Evolutionary conservation across 75 land plant species (phyloP), one percentile per base, ranked within the genome.

Genomic region (Larix kaempferi): DNA sequence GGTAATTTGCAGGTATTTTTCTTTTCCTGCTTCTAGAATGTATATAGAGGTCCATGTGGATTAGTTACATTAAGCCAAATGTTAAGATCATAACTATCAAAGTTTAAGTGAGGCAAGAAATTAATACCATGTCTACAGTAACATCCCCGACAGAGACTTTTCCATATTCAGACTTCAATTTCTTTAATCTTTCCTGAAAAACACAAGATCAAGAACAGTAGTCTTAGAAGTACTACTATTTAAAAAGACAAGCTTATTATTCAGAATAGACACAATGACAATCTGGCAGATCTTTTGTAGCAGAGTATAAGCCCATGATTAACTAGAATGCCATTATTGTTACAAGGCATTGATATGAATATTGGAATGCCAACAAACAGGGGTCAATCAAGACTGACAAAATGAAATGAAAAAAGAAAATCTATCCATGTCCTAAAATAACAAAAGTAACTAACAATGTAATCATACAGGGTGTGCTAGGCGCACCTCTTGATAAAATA

Each of bases 101-200:
- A 61, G 1, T 26, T 25, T 58, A 41, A 3, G 3, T 5, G 39
- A 73, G 35, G 39, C 14, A 19, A 21, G 59, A 52, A 23, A 17
- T 14, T 62, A 17, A 23, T 90, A 94, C 99, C 99, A 96, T 96
- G 80, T 94, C 99, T 63, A 91, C 87, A 63, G 98, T 96, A 26
- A 89, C 89, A 71, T 92, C 89, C 13, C 99, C 99, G 26, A 97
- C 85, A n/a, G 92, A 91, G 57, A 86, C 88, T 19, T 84, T 86
- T 56, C 99, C 99, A 88, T 85, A 82, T 65, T 92, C 94, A 26
- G 88, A 23, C 80, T 92, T 96, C 37, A 94, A 41, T 77, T 89
- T 91, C 84, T 96, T 96, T 59, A 96, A 80, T 65, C 93, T 88
- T 29, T 92, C 99, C 98, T 96, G 85, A 5, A 56, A 73, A 57